Percentiles rank a stretch among this genome's conserved stretches.
Conservation (phyloP, 2,329 filamentous ascomycete genomes). For the Epicoccum sorghinum region DNA sequence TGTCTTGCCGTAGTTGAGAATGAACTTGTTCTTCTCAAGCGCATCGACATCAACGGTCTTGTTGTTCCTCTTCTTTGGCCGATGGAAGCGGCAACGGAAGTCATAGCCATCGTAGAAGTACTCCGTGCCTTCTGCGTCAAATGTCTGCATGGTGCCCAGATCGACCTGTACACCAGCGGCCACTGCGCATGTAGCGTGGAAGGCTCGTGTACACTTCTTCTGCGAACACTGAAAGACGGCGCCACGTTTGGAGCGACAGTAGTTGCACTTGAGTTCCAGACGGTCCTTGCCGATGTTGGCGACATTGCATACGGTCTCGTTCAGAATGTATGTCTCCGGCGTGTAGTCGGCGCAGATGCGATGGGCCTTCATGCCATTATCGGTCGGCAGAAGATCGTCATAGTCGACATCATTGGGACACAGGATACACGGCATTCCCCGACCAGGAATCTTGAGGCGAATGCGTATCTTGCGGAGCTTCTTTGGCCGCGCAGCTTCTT, state of each 20-base stretch:
- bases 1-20: constrained; percentile 70
- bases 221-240: constrained; percentile 96
- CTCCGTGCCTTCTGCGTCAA: constrained; percentile 87
- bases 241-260: constrained; percentile 92
- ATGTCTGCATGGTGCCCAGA: constrained; percentile 81
- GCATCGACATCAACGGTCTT: constrained; percentile 72
- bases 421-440: constrained; percentile 84
- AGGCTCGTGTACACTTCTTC: constrained; percentile 90
- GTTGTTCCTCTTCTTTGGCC: constrained; percentile 85
- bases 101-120: constrained; percentile 92
- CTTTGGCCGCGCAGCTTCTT: constrained; percentile 61
- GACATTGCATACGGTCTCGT: constrained; percentile 78
- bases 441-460: constrained; percentile 71
- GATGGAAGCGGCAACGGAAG: constrained; percentile 93
- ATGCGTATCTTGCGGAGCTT: constrained; percentile 77
- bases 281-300: constrained; percentile 84
- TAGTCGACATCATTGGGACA: constrained; percentile 89
- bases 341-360: constrained; percentile 88
- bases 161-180: constrained; percentile 92
- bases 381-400: constrained; percentile 82
- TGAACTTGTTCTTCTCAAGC: constrained; percentile 72
- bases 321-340: constrained; percentile 87
- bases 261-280: constrained; percentile 90
- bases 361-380: constrained; percentile 86
- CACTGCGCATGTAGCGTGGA: constrained; percentile 93